phyloP scores from a whole-genome alignment of 768 basidiomycete genomes.

The Termitomyces sp. region DNA sequence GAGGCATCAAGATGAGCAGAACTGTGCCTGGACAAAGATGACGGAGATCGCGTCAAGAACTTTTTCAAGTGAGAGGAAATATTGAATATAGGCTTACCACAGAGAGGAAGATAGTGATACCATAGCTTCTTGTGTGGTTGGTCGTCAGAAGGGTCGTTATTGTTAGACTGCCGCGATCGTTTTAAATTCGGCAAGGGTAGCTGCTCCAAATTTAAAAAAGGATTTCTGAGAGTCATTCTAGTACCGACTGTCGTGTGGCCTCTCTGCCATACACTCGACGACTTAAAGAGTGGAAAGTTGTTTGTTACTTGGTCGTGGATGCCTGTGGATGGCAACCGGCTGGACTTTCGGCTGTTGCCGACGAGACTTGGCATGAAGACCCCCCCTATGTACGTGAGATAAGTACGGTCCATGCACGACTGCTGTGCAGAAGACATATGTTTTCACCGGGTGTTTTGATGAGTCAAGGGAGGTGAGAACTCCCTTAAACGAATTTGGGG shows the following conservation, averaged over 20 bases:
- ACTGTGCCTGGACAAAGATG: slow-evolving; percentile 40
- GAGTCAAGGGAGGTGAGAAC: too few relatives aligned
- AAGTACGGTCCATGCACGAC: background rate
- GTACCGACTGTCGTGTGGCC: background rate
- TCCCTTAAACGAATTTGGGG: too few relatives aligned
- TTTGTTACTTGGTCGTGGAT: too few relatives aligned
- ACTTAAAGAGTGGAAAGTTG: background rate
- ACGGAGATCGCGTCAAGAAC: background rate
- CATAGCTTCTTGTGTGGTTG: slow-evolving; percentile 42
- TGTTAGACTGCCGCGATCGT: background rate
- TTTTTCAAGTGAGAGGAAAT: too few relatives aligned
- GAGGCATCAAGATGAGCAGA: slow-evolving; percentile 62
- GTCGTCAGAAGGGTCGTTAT: slow-evolving; percentile 2
- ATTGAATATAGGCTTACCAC: slow-evolving; percentile 32
- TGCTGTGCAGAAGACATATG: background rate
- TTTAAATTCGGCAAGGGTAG: slow-evolving; percentile 6
- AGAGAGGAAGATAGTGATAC: slow-evolving; percentile 58
- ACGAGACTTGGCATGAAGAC: background rate
- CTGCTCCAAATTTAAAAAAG: slow-evolving; percentile 18
- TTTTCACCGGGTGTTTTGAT: too few relatives aligned
- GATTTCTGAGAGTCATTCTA: slow-evolving; percentile 17
- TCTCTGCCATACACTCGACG: slow-evolving; percentile 8
- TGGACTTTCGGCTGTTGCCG: background rate
- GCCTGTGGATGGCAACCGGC: background rate
- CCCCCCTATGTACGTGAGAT: too few relatives aligned